Conservation (phyloP, 768 basidiomycete genomes). For the Psilocybe subaeruginosa region DNA sequence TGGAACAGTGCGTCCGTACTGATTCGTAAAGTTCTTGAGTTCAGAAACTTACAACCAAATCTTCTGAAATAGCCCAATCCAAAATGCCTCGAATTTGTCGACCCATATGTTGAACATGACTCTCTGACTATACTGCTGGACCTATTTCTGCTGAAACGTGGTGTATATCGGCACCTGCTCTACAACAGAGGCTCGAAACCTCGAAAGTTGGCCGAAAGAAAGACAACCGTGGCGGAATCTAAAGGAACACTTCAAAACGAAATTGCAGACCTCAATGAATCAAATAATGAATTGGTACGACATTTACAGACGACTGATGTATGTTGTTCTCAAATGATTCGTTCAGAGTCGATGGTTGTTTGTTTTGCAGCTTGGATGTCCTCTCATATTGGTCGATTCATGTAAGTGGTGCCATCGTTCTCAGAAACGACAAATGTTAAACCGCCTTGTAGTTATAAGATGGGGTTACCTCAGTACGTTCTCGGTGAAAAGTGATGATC, state of each 20-base stretch:
- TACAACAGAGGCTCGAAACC: constrained; percentile 80
- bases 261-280: neutral
- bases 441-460: constrained; percentile 61
- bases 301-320: neutral
- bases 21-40: neutral
- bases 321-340: neutral
- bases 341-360: constrained; percentile 60
- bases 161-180: constrained; percentile 79
- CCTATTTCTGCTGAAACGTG: constrained; percentile 80
- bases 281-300: constrained; percentile 8
- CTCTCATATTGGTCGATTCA: constrained; percentile 67
- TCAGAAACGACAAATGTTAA: neutral
- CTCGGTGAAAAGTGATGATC: too few relatives aligned
- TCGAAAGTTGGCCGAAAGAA: constrained; percentile 38
- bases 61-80: constrained; percentile 40
- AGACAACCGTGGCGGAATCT: constrained; percentile 9
- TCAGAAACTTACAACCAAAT: neutral
- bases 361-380: constrained; percentile 60
- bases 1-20: constrained; percentile 80
- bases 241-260: neutral
- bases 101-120: constrained; percentile 89
- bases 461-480: constrained; percentile 70
- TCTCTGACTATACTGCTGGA: constrained; percentile 73
- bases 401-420: constrained; percentile 41
- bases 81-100: constrained; percentile 67